These are phyloP conservation scores for Clonostachys byssicola DNA, from an alignment of 2,329 filamentous ascomycete species.

Conservation along the genomic window DNA sequence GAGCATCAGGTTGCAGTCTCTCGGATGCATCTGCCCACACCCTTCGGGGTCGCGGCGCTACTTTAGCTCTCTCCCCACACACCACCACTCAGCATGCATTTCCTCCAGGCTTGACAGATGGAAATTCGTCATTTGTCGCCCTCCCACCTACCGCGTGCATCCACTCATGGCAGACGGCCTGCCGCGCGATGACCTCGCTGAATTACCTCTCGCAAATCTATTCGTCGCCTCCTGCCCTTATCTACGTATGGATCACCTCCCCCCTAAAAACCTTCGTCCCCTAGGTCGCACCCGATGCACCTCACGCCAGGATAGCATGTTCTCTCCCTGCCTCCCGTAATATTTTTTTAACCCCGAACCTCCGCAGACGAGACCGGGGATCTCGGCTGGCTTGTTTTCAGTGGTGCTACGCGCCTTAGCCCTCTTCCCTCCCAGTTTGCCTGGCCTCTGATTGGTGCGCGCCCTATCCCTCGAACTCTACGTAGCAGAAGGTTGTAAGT, in stretches of 20 bases:
- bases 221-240: conserved; percentile 1
- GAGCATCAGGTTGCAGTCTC: no score
- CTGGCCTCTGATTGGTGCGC: no score
- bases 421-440: no score
- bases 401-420: background rate
- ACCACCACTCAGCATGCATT: no score
- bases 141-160: no score
- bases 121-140: conserved; percentile 17
- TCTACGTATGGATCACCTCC: background rate
- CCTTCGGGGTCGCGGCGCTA: no score
- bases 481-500: no score
- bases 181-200: conserved; percentile 2
- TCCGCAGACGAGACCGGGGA: background rate
- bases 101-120: conserved; percentile 11
- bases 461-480: no score
- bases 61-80: no score
- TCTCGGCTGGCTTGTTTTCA: background rate
- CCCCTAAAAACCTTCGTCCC: background rate
- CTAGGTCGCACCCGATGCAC: background rate
- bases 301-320: background rate
- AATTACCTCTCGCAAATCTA: conserved; percentile 3
- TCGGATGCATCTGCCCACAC: no score
- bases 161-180: conserved; percentile 3
- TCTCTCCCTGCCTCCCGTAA: background rate
- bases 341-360: background rate